phyloP scores from a whole-genome alignment of 305 asterid species.

The Euphrasia arctica region DNA sequence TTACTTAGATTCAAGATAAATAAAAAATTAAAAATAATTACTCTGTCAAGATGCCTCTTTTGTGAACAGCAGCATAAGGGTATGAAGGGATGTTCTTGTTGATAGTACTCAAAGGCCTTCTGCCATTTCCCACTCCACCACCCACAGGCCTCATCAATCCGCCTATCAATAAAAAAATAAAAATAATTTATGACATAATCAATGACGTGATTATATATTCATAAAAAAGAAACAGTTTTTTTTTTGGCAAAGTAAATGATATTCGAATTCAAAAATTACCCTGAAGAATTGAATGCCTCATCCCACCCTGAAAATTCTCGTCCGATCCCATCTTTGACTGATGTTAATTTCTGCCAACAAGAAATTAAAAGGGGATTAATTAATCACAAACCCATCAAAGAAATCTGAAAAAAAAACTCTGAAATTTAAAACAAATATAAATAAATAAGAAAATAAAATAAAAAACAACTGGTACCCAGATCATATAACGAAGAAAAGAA shows the following conservation, averaged over 20 bases:
- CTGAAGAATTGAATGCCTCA: conserved; percentile 52
- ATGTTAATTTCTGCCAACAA: conserved; percentile 6
- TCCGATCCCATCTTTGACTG: conserved; percentile 49
- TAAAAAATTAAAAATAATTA: conserved; percentile 15
- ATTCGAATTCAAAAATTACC: conserved; percentile 38
- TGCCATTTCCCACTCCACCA: conserved; percentile 42
- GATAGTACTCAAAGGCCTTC: conserved; percentile 74
- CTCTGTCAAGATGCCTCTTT: conserved; percentile 55
- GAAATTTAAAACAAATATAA: background rate
- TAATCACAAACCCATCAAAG: background rate
- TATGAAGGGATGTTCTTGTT: conserved; percentile 49
- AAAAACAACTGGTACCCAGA: conserved; percentile 4
- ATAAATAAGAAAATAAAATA: background rate
- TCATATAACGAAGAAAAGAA: background rate
- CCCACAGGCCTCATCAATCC: conserved; percentile 24
- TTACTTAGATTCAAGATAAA: conserved; percentile 27
- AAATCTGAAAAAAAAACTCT: background rate
- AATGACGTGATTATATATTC: background rate
- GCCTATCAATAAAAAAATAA: background rate
- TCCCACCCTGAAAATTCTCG: conserved; percentile 54
- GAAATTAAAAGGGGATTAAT: conserved; percentile 7
- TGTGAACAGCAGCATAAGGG: conserved; percentile 45
- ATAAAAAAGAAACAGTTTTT: background rate
- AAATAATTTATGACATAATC: background rate
- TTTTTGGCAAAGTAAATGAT: background rate